Conservation (phyloP, 495 filamentous ascomycete genomes). For the Cercophora scortea region DNA sequence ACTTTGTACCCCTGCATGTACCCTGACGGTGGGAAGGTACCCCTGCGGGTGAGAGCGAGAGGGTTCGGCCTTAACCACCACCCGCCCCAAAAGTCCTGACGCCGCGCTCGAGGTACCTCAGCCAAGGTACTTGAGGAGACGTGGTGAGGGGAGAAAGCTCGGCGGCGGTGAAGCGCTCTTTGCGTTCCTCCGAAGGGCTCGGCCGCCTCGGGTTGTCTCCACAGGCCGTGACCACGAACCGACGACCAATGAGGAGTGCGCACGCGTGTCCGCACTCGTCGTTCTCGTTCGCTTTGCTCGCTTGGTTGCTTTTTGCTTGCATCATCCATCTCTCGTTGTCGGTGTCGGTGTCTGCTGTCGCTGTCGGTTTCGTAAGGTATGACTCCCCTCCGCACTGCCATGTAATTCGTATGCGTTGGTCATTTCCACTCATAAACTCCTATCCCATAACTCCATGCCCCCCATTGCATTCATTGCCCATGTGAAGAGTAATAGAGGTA, state of each 20-base stretch:
- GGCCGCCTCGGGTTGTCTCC: slow-evolving; percentile 4
- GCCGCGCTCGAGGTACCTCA: slow-evolving; percentile 6
- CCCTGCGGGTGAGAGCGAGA: slow-evolving; percentile 10
- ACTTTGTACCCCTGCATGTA: not conserved
- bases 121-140: not conserved
- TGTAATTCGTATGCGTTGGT: not conserved
- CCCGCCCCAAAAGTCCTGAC: slow-evolving; percentile 4
- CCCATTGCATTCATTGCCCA: no score
- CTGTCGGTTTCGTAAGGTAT: not conserved
- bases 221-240: slow-evolving; percentile 1
- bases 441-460: no score
- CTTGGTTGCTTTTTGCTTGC: not conserved
- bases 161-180: slow-evolving; percentile 8
- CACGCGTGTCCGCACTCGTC: not conserved
- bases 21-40: not conserved
- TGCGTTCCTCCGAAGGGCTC: slow-evolving; percentile 9
- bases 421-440: no score
- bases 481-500: no score
- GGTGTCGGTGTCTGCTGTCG: not conserved
- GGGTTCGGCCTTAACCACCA: slow-evolving; percentile 2
- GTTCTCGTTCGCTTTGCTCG: not conserved
- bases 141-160: slow-evolving; percentile 8
- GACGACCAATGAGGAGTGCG: not conserved
- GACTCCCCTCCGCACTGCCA: not conserved
- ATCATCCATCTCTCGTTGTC: no score